phyloP scores from a whole-genome alignment of 495 filamentous ascomycete genomes.

The Xylaria scruposa region DNA sequence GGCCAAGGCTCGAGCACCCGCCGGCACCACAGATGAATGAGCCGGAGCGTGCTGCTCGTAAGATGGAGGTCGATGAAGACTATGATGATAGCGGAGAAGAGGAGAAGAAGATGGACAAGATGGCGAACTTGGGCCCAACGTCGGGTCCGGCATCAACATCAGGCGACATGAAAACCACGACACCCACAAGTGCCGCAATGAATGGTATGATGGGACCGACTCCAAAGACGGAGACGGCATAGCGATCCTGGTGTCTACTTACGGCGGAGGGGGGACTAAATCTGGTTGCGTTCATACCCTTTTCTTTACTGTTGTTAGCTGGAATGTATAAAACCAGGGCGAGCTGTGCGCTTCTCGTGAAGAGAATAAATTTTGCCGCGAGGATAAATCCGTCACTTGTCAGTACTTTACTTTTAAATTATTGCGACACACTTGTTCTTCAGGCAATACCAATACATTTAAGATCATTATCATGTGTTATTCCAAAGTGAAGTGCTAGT shows the following conservation, averaged over 20 bases:
- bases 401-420: conserved; percentile 3
- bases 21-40: conserved; percentile 60
- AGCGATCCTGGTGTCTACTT: neutral
- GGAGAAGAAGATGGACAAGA: conserved; percentile 64
- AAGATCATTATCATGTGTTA: neutral
- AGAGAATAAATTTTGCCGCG: neutral
- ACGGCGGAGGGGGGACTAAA: conserved; percentile 3
- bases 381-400: neutral
- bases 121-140: conserved; percentile 36
- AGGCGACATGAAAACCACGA: conserved; percentile 56
- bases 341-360: neutral
- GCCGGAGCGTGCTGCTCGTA: conserved; percentile 83
- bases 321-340: conserved; percentile 28
- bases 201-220: conserved; percentile 54
- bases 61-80: conserved; percentile 97
- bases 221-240: conserved; percentile 44
- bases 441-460: conserved; percentile 1
- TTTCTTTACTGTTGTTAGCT: conserved; percentile 14
- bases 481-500: neutral
- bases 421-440: conserved; percentile 5
- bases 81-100: conserved; percentile 93
- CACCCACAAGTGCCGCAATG: conserved; percentile 50
- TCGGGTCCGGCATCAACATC: conserved; percentile 46
- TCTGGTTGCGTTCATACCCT: conserved; percentile 26
- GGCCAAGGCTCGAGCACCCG: conserved; percentile 54